Percentiles rank a stretch among this genome's conserved stretches.
Conservation (phyloP, 2,329 filamentous ascomycete species). For the Trichoderma arundinaceum region DNA sequence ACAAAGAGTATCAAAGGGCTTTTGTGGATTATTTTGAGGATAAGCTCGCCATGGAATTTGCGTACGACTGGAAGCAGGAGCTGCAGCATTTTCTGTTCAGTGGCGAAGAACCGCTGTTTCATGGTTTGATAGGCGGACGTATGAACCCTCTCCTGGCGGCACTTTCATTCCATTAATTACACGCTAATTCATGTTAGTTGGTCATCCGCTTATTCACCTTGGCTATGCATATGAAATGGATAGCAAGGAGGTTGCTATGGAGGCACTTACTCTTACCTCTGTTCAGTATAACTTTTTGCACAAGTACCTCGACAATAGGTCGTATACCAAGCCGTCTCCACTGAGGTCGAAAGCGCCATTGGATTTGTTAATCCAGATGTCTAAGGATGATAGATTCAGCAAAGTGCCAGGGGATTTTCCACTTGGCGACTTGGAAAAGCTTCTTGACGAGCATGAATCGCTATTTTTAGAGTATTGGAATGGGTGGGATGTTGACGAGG, state of each 20-base stretch:
- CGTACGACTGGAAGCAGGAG: conserved; percentile 85
- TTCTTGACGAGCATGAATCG: conserved; percentile 73
- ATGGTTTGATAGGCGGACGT: conserved; percentile 80
- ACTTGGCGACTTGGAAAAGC: conserved; percentile 65
- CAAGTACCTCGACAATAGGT: conserved; percentile 73
- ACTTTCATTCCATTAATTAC: conserved; percentile 10
- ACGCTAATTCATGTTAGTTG: conserved; percentile 61
- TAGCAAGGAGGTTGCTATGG: conserved; percentile 84
- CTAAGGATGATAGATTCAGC: conserved; percentile 72
- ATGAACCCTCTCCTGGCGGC: conserved; percentile 45
- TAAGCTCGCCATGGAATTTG: conserved; percentile 71
- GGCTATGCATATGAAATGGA: conserved; percentile 92
- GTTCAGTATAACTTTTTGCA: conserved; percentile 65
- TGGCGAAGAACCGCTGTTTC: conserved; percentile 77
- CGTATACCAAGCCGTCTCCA: conserved; percentile 69
- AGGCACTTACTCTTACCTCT: conserved; percentile 75
- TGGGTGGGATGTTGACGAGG: conserved; percentile 72
- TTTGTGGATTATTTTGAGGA: conserved; percentile 97
- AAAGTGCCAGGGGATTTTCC: conserved; percentile 65
- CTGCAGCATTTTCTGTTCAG: conserved; percentile 77
- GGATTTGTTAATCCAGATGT: conserved; percentile 73
- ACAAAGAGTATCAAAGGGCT: conserved; percentile 81
- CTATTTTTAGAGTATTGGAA: conserved; percentile 89
- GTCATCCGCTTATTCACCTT: conserved; percentile 90
- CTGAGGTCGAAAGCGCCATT: conserved; percentile 67